A percentile compares a stretch with the other conserved stretches of the same genome.
phyloP scores from a whole-genome alignment of 129 eudicot genomes.

The Pulicaria dysenterica region DNA sequence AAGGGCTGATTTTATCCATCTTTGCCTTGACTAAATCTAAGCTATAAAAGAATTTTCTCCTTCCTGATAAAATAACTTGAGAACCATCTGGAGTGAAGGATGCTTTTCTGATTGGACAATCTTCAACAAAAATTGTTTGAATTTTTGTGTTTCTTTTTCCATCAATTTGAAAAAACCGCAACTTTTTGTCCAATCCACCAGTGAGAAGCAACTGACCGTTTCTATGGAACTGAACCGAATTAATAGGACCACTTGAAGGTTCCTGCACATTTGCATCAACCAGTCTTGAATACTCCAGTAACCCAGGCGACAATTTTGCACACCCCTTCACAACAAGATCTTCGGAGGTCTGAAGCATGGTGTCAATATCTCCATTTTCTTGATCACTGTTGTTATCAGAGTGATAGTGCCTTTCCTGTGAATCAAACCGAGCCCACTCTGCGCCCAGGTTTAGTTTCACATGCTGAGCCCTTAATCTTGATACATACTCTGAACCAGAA shows the following conservation, averaged over 20 bases:
- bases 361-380: slow-evolving; percentile 47
- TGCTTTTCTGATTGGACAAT: slow-evolving; percentile 80
- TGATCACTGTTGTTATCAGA: slow-evolving; percentile 65
- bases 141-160: slow-evolving; percentile 81
- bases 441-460: slow-evolving; percentile 77
- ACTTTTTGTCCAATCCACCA: slow-evolving; percentile 72
- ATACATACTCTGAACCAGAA: slow-evolving; percentile 67
- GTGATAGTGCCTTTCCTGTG: slow-evolving; percentile 34
- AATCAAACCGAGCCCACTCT: slow-evolving; percentile 75
- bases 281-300: slow-evolving; percentile 71
- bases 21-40: slow-evolving; percentile 74
- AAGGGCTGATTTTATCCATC: slow-evolving; percentile 70
- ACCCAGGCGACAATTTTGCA: slow-evolving; percentile 64
- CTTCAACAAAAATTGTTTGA: slow-evolving; percentile 74
- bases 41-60: slow-evolving; percentile 86
- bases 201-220: slow-evolving; percentile 88
- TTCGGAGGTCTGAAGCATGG: slow-evolving; percentile 56
- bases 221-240: slow-evolving; percentile 85
- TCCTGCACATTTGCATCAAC: slow-evolving; percentile 82
- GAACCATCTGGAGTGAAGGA: slow-evolving; percentile 87
- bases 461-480: slow-evolving; percentile 92
- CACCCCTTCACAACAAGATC: slow-evolving; percentile 78
- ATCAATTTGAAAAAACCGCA: slow-evolving; percentile 88
- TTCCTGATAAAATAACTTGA: slow-evolving; percentile 77
- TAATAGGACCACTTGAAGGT: slow-evolving; percentile 58